These are phyloP conservation scores for Gynochthodes officinalis DNA, from an alignment of 257 asterid genomes.

Conservation along the genomic window DNA sequence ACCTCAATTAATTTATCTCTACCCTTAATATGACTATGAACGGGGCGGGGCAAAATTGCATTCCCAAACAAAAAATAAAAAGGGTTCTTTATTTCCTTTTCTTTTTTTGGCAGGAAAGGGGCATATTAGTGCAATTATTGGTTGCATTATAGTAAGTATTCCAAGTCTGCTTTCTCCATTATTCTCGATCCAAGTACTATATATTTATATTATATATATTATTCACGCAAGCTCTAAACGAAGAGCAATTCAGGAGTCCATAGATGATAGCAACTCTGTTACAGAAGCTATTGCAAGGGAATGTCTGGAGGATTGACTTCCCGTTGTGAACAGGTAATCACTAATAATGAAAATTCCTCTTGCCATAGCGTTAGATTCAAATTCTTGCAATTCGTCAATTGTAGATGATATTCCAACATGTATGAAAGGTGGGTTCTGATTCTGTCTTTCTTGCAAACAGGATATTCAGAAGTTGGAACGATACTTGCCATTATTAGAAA, in stretches of 20 bases:
- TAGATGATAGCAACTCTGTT: conserved; percentile 36
- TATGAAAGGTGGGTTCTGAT: neutral
- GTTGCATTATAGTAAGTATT: no score
- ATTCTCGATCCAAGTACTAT: no score
- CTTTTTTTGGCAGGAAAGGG: no score
- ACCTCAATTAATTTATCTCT: no score
- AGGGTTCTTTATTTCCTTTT: no score
- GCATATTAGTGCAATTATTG: no score
- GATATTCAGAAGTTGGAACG: conserved; percentile 61
- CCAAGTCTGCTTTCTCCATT: no score
- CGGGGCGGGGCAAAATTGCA: no score
- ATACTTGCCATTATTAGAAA: conserved; percentile 57
- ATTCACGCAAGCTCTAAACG: conserved; percentile 64
- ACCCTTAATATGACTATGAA: no score
- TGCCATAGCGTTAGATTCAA: neutral
- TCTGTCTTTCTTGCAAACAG: conserved; percentile 26
- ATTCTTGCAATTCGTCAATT: neutral
- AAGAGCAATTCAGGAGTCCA: conserved; percentile 50
- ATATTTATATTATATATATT: no score
- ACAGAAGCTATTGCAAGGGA: conserved; percentile 70
- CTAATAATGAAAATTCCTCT: neutral
- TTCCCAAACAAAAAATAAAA: no score
- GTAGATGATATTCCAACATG: neutral
- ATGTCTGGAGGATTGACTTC: conserved; percentile 75
- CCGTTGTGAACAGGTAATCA: conserved; percentile 47